These are phyloP conservation scores for Cladosporium colombiae DNA, from an alignment of 2,329 filamentous ascomycete species.

Conservation along the genomic window DNA sequence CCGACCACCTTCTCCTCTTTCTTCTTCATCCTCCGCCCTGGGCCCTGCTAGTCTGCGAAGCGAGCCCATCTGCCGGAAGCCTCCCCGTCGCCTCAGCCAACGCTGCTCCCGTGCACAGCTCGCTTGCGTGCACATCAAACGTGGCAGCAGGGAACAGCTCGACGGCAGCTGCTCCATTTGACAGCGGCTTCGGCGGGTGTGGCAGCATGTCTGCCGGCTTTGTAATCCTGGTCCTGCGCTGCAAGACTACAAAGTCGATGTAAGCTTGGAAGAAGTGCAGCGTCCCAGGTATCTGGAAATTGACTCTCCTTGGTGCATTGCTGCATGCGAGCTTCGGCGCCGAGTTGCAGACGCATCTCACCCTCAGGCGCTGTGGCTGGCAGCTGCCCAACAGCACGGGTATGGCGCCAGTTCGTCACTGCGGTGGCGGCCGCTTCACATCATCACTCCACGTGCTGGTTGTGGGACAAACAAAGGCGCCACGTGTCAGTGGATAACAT, in stretches of 20 bases:
- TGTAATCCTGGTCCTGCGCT: neutral
- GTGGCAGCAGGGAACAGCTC: slow-evolving; percentile 11
- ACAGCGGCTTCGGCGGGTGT: neutral
- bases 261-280: neutral
- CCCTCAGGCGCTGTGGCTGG: neutral
- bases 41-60: neutral
- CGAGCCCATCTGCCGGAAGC: neutral
- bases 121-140: neutral
- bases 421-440: neutral
- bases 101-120: neutral
- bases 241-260: neutral
- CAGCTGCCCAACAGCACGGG: neutral
- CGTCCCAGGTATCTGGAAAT: neutral
- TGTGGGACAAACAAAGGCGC: neutral
- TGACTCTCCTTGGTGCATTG: neutral
- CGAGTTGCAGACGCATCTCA: neutral
- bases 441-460: neutral
- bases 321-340: neutral
- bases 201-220: neutral
- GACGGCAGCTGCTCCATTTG: neutral
- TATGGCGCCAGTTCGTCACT: neutral
- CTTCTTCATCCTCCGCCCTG: neutral
- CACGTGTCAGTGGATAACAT: neutral
- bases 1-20: neutral
- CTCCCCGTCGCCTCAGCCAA: neutral